phyloP scores from a whole-genome alignment of 768 basidiomycete genomes.

The Lactarius psammicola region DNA sequence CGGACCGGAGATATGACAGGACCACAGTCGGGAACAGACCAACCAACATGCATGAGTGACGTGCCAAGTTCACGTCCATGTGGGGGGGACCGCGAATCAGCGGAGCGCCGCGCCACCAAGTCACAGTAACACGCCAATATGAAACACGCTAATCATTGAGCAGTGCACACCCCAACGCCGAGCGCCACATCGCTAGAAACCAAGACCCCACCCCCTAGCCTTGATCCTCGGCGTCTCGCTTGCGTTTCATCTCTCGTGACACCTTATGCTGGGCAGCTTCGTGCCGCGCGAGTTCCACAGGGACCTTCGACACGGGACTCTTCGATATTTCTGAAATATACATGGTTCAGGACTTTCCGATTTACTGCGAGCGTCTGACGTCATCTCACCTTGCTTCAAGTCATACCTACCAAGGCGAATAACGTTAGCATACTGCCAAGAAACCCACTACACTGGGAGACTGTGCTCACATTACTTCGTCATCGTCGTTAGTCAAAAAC shows the following conservation, averaged over 20 bases:
- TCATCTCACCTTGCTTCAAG: slow-evolving; percentile 76
- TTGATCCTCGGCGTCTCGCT: slow-evolving; percentile 79
- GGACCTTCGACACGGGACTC: slow-evolving; percentile 88
- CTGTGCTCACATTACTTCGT: slow-evolving; percentile 77
- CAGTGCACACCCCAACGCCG: neutral
- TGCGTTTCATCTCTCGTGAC: slow-evolving; percentile 93
- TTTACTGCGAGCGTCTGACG: neutral
- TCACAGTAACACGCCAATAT: neutral
- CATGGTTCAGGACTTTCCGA: neutral
- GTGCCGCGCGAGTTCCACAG: slow-evolving; percentile 85
- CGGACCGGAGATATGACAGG: neutral
- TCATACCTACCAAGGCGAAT: slow-evolving; percentile 66
- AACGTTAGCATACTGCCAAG: slow-evolving; percentile 13
- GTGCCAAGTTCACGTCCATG: neutral
- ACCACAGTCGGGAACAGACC: neutral
- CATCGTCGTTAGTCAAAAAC: slow-evolving; percentile 93
- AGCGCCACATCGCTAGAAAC: neutral
- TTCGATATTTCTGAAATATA: slow-evolving; percentile 76
- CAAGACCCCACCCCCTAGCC: slow-evolving; percentile 15
- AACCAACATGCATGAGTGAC: neutral
- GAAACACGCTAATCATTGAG: neutral
- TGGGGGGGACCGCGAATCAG: neutral
- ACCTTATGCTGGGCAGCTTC: slow-evolving; percentile 90
- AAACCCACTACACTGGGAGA: slow-evolving; percentile 5
- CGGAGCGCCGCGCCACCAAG: neutral